Percentiles rank a stretch among this genome's conserved stretches.
Conservation (phyloP, 768 basidiomycete species). For the Cystofilobasidium capitatum region DNA sequence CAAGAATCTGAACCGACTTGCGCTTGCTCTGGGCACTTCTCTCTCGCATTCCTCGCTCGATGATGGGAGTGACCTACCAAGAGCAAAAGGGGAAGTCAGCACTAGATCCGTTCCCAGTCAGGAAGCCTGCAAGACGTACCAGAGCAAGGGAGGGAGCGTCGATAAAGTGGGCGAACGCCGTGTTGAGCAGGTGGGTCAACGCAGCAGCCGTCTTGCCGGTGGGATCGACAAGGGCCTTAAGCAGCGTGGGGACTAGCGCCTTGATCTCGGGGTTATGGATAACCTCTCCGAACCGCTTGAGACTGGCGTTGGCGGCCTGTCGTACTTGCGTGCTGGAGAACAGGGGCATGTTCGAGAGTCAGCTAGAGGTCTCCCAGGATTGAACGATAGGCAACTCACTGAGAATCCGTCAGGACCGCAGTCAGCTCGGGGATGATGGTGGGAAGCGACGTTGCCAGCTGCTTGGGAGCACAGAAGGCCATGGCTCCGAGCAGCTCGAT, state of each 20-base stretch:
- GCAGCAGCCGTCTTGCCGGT: constrained; percentile 72
- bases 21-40: constrained; percentile 88
- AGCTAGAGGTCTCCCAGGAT: not conserved
- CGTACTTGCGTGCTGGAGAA: constrained; percentile 65
- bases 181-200: constrained; percentile 74
- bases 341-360: not conserved
- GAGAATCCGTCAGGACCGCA: constrained; percentile 89
- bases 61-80: constrained; percentile 74
- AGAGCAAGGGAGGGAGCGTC: constrained; percentile 92
- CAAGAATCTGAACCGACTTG: constrained; percentile 92
- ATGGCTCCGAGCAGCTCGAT: constrained; percentile 95
- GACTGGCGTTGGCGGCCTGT: constrained; percentile 78
- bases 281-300: constrained; percentile 97
- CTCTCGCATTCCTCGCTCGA: constrained; percentile 85
- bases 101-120: not conserved
- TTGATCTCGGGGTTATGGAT: constrained; percentile 96
- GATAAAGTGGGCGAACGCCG: constrained; percentile 95
- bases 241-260: constrained; percentile 70
- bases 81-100: not conserved
- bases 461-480: constrained; percentile 94
- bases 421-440: constrained; percentile 95
- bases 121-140: constrained; percentile 44
- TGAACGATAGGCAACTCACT: constrained; percentile 36
- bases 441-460: constrained; percentile 86
- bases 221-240: constrained; percentile 93